Conservation (phyloP, 2,329 filamentous ascomycete species). For the Atkinsonella texensis region DNA sequence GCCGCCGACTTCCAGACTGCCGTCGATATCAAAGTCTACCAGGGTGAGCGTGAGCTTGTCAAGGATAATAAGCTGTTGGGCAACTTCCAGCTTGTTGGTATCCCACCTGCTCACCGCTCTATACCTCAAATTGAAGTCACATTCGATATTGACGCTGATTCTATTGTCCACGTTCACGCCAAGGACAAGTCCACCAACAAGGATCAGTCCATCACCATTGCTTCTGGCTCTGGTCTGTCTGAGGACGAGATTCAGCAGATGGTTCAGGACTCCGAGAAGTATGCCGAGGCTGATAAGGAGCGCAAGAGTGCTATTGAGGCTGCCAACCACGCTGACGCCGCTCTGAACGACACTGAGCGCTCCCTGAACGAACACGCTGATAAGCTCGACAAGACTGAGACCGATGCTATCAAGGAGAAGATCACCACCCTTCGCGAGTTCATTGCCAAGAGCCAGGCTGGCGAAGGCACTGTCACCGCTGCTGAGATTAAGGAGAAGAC, state of each 20-base stretch:
- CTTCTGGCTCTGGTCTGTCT: slow-evolving; percentile 91
- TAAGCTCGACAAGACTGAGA: slow-evolving; percentile 93
- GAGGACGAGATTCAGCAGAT: slow-evolving; percentile 92
- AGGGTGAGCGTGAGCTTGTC: slow-evolving; percentile 98
- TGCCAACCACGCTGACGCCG: slow-evolving; percentile 93
- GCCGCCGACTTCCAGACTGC: slow-evolving; percentile 97
- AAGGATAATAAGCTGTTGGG: slow-evolving; percentile 97
- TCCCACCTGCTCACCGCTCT: slow-evolving; percentile 90
- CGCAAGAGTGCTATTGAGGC: slow-evolving; percentile 91
- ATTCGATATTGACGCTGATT: slow-evolving; percentile 97
- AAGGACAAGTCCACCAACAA: slow-evolving; percentile 99
- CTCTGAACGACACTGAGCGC: slow-evolving; percentile 96
- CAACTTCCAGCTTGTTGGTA: slow-evolving; percentile 98
- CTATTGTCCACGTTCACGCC: slow-evolving; percentile 93
- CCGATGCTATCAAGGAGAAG: slow-evolving; percentile 89
- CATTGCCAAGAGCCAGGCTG: slow-evolving; percentile 86
- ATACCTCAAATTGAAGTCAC: slow-evolving; percentile 96
- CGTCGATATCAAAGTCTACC: slow-evolving; percentile 99
- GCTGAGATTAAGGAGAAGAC: slow-evolving; percentile 98
- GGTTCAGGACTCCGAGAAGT: slow-evolving; percentile 97
- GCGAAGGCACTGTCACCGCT: slow-evolving; percentile 74
- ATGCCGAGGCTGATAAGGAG: slow-evolving; percentile 89
- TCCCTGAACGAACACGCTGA: slow-evolving; percentile 94
- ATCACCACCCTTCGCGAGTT: slow-evolving; percentile 75
- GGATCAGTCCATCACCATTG: slow-evolving; percentile 98